Percentiles rank a stretch among this genome's conserved stretches.
Conservation (phyloP, 768 basidiomycete species). For the Porphyrellus cyaneotinctus region DNA sequence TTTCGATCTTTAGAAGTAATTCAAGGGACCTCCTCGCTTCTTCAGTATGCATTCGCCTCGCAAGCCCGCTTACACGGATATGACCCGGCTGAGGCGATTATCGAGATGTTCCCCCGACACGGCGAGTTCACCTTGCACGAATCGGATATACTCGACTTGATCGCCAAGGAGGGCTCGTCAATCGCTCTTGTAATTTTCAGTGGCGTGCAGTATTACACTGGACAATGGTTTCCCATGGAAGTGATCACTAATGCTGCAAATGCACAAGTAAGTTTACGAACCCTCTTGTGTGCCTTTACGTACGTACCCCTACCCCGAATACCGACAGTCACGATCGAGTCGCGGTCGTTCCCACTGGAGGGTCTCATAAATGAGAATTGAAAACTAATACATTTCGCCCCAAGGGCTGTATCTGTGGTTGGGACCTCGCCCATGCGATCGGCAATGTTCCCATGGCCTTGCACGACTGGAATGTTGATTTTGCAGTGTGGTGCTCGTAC, state of each 20-base stretch:
- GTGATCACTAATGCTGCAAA: conserved; percentile 80
- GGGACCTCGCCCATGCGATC: conserved; percentile 94
- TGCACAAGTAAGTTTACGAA: conserved; percentile 55
- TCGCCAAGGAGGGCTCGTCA: conserved; percentile 65
- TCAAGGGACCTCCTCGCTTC: conserved; percentile 5
- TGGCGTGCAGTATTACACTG: conserved; percentile 96
- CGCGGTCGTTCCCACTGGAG: background rate
- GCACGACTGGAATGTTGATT: conserved; percentile 94
- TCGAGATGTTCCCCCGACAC: conserved; percentile 73
- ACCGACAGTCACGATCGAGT: conserved; percentile 5
- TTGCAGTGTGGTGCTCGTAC: conserved; percentile 99
- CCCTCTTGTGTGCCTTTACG: conserved; percentile 24
- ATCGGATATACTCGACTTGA: conserved; percentile 77
- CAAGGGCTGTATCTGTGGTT: conserved; percentile 92
- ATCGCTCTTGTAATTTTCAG: conserved; percentile 92
- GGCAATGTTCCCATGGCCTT: conserved; percentile 89
- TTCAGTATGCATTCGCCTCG: conserved; percentile 93
- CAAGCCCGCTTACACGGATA: conserved; percentile 79
- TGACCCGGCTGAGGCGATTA: conserved; percentile 65
- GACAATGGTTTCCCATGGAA: conserved; percentile 89
- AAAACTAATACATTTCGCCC: conserved; percentile 11
- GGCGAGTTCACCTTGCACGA: conserved; percentile 86
- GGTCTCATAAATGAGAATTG: conserved; percentile 7
- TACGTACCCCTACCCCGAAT: conserved; percentile 13
- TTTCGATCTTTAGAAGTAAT: conserved; percentile 12